phyloP scores from a whole-genome alignment of 495 filamentous ascomycete species.

The Rostrohypoxylon terebratum region DNA sequence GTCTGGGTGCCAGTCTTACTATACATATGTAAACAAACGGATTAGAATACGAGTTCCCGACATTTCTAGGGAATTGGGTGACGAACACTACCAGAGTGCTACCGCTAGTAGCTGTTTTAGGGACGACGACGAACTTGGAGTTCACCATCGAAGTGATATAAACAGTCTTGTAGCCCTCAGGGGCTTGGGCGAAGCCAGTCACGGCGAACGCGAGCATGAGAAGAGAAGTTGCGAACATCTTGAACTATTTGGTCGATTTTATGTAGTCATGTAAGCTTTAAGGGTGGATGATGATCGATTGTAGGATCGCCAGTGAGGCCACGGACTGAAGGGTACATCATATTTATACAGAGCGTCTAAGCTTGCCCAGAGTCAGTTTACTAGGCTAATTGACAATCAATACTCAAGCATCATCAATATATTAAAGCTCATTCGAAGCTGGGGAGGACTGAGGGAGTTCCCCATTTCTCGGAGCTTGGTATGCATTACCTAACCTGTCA shows the following conservation, averaged over 20 bases:
- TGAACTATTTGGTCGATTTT: conserved; percentile 20
- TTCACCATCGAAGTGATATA: conserved; percentile 64
- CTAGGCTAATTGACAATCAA: conserved; percentile 41
- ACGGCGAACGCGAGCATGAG: conserved; percentile 58
- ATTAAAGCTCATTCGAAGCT: conserved; percentile 38
- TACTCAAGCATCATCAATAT: conserved; percentile 31
- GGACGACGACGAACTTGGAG: conserved; percentile 63
- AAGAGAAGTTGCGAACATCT: conserved; percentile 56
- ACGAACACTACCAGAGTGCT: conserved; percentile 59
- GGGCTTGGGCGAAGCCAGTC: conserved; percentile 57
- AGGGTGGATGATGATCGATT: neutral
- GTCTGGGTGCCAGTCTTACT: conserved; percentile 57
- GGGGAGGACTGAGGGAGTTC: neutral
- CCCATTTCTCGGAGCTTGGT: conserved; percentile 47
- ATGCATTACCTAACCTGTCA: conserved; percentile 40
- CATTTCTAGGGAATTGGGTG: neutral
- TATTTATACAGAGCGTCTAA: conserved; percentile 30
- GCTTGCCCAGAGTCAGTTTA: conserved; percentile 30
- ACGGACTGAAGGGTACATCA: conserved; percentile 21
- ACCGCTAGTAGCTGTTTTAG: conserved; percentile 54
- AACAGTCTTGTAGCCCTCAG: conserved; percentile 60
- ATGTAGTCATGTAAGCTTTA: conserved; percentile 18
- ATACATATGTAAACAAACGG: neutral
- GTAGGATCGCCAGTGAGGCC: conserved; percentile 27
- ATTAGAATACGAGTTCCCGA: conserved; percentile 12